phyloP scores from a whole-genome alignment of 345 rosid species.

The Linum usitatissimum region DNA sequence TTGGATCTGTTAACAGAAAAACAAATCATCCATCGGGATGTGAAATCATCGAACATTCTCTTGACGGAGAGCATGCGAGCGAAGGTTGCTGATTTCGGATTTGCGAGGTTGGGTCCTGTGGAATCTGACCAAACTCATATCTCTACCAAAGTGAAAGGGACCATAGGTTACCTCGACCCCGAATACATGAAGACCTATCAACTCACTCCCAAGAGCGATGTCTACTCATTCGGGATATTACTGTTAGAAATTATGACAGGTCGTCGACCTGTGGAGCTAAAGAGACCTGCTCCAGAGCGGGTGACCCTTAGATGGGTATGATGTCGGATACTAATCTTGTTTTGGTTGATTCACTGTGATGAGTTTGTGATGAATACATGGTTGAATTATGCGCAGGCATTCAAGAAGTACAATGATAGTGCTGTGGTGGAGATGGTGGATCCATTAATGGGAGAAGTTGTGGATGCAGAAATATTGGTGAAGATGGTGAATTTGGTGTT shows the following conservation, averaged over 20 bases:
- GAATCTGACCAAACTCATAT: constrained; percentile 63
- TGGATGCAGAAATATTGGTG: constrained; percentile 34
- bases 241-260: constrained; percentile 81
- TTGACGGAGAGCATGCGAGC: constrained; percentile 88
- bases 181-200: constrained; percentile 92
- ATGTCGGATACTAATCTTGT: constrained; percentile 7
- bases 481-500: constrained; percentile 70
- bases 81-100: constrained; percentile 94
- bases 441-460: constrained; percentile 44
- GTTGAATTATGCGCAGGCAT: constrained; percentile 42
- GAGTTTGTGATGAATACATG: background rate
- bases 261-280: constrained; percentile 81
- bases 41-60: constrained; percentile 90
- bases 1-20: constrained; percentile 41
- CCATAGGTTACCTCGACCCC: constrained; percentile 93
- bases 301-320: constrained; percentile 90
- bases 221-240: constrained; percentile 78
- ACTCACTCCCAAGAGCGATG: constrained; percentile 87
- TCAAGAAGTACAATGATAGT: constrained; percentile 60
- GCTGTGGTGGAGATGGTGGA: constrained; percentile 45
- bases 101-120: constrained; percentile 65
- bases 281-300: constrained; percentile 46
- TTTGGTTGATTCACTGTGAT: background rate
- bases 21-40: constrained; percentile 88
- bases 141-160: constrained; percentile 88